Conservation (phyloP, 495 filamentous ascomycete species). For the Filosporella fistucella region DNA sequence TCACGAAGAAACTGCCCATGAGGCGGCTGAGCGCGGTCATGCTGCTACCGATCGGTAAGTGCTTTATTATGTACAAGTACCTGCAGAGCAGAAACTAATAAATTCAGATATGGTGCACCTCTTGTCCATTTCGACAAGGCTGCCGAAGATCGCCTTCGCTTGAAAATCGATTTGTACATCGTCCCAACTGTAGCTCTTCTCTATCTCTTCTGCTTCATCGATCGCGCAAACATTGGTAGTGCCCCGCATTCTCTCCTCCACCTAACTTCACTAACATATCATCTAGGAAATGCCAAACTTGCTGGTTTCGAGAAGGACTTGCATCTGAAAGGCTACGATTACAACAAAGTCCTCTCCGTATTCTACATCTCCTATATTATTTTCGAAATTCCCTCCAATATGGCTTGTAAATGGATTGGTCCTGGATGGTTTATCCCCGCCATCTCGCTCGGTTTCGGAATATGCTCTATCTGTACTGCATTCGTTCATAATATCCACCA, state of each 20-base stretch:
- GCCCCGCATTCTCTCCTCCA: constrained; percentile 19
- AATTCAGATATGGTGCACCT: constrained; percentile 44
- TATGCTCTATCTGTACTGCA: constrained; percentile 33
- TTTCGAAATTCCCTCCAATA: constrained; percentile 64
- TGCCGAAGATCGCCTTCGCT: constrained; percentile 51
- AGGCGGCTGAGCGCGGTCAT: constrained; percentile 52
- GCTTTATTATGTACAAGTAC: not conserved
- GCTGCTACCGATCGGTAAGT: constrained; percentile 57
- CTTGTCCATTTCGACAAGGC: constrained; percentile 53
- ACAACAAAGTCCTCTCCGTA: constrained; percentile 58
- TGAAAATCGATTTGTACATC: constrained; percentile 47
- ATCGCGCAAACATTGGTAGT: constrained; percentile 57
- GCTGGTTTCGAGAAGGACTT: constrained; percentile 59
- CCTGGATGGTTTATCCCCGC: constrained; percentile 64
- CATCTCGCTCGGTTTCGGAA: constrained; percentile 41
- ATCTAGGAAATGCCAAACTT: constrained; percentile 44
- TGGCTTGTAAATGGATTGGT: constrained; percentile 57
- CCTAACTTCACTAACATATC: too few species aligned
- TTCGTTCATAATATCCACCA: constrained; percentile 34
- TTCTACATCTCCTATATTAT: constrained; percentile 69
- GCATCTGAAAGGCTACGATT: constrained; percentile 60
- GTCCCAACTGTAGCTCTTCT: constrained; percentile 51
- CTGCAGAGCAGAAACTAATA: constrained; percentile 2
- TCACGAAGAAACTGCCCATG: constrained; percentile 30
- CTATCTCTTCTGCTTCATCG: constrained; percentile 60